Percentiles rank a stretch among this genome's conserved stretches.
Evolutionary conservation across 768 basidiomycete genomes (phyloP).

Genomic region (Daedalea quercina): DNA sequence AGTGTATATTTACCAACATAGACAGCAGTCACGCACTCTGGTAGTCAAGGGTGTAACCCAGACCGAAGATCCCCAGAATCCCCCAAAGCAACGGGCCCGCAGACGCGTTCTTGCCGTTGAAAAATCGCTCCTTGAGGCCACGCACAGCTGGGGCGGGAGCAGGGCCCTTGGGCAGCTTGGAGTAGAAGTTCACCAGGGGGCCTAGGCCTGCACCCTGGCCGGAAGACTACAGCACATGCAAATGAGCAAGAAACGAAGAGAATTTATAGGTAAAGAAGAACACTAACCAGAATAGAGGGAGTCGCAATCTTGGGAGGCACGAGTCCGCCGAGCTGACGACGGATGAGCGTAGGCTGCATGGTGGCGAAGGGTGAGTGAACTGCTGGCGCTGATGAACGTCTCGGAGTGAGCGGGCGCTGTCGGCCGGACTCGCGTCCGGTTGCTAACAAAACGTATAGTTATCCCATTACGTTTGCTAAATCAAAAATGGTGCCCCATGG

Average conservation of each 20-base stretch:
- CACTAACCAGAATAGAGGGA: conserved; percentile 74
- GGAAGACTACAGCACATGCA: conserved; percentile 52
- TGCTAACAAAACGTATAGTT: no score
- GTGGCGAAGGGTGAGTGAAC: conserved; percentile 12
- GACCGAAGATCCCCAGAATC: conserved; percentile 60
- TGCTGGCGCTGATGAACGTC: background rate
- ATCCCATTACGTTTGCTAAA: no score
- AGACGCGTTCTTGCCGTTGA: conserved; percentile 82
- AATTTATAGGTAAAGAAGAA: conserved; percentile 6
- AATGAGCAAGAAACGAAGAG: no score
- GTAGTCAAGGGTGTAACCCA: conserved; percentile 87
- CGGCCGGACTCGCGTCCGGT: no score
- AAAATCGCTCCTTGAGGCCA: conserved; percentile 77
- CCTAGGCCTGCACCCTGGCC: conserved; percentile 76
- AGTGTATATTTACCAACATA: background rate
- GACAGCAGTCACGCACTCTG: conserved; percentile 56
- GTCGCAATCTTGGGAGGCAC: conserved; percentile 96
- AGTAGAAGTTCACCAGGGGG: conserved; percentile 92
- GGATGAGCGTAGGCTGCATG: conserved; percentile 82
- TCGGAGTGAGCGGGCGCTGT: background rate
- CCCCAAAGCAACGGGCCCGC: conserved; percentile 58
- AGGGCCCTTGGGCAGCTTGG: conserved; percentile 89
- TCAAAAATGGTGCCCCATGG: conserved; percentile 46
- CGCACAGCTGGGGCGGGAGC: conserved; percentile 47
- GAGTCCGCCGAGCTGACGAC: conserved; percentile 77